phyloP scores from a whole-genome alignment of 2,329 filamentous ascomycete species.

The Colletotrichum sojae region DNA sequence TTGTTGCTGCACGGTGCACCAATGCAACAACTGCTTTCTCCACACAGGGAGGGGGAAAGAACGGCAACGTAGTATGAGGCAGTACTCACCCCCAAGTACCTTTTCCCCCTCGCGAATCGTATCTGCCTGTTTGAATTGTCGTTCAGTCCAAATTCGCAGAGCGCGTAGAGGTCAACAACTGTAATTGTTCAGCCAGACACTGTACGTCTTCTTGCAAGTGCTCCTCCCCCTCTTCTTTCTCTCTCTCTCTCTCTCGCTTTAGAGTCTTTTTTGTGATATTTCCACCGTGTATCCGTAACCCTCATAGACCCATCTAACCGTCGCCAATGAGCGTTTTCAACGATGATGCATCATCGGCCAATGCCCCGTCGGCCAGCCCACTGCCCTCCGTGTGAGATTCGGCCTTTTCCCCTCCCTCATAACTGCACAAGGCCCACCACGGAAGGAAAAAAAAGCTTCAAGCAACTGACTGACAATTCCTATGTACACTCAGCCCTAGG shows the following conservation, averaged over 20 bases:
- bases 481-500: neutral
- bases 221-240: neutral
- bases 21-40: neutral
- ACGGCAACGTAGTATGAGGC: neutral
- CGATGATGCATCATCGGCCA: no score
- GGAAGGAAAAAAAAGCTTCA: no score
- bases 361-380: no score
- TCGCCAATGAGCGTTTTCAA: neutral
- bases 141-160: neutral
- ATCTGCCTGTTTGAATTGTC: constrained; percentile 7
- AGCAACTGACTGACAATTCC: no score
- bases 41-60: constrained; percentile 16
- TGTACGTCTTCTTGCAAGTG: neutral
- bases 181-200: no score
- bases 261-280: neutral
- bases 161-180: constrained; percentile 3
- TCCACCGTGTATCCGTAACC: neutral
- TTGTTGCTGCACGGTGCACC: constrained; percentile 16
- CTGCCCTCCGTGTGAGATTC: no score
- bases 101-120: constrained; percentile 6
- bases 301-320: neutral
- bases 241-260: no score
- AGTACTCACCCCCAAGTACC: neutral
- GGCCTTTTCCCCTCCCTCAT: no score
- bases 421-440: no score